phyloP scores from a whole-genome alignment of 371 early-diverging fungal species.

The Mucor saturninus region DNA sequence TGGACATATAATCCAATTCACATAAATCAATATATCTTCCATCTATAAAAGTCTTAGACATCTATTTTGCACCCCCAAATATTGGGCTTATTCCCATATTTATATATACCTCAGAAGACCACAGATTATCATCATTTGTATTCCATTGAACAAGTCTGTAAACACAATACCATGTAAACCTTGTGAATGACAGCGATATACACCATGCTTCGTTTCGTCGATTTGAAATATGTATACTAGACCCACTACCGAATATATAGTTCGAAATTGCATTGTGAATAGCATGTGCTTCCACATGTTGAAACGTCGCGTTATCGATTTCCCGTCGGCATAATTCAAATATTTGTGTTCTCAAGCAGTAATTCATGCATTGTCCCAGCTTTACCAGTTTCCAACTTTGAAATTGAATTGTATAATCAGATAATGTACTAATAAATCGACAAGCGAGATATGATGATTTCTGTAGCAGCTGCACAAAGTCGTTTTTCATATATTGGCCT shows the following conservation, averaged over 20 bases:
- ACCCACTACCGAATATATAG: background rate
- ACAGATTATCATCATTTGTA: conserved; percentile 5
- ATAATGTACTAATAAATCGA: background rate
- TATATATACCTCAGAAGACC: conserved; percentile 13
- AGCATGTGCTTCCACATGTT: background rate
- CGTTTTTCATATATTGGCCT: background rate
- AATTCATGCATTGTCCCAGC: conserved; percentile 1
- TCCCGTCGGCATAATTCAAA: background rate
- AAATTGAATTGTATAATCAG: conserved; percentile 1
- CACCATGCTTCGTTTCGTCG: conserved; percentile 20
- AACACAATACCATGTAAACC: conserved; percentile 5
- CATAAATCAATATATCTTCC: conserved; percentile 11
- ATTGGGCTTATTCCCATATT: background rate
- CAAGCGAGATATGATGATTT: background rate
- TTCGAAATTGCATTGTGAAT: background rate
- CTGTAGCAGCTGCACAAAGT: background rate
- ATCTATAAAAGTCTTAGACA: background rate
- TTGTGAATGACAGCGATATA: background rate
- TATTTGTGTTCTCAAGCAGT: background rate
- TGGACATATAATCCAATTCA: conserved; percentile 26
- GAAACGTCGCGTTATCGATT: background rate
- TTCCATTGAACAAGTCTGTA: conserved; percentile 11
- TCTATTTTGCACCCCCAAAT: background rate
- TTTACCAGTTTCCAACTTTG: conserved; percentile 13
- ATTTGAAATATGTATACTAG: background rate